Percentiles rank a stretch among this genome's conserved stretches.
These are phyloP conservation scores for Hymenoscyphus repandus DNA, from an alignment of 2,329 filamentous ascomycete species.

Conservation along the genomic window DNA sequence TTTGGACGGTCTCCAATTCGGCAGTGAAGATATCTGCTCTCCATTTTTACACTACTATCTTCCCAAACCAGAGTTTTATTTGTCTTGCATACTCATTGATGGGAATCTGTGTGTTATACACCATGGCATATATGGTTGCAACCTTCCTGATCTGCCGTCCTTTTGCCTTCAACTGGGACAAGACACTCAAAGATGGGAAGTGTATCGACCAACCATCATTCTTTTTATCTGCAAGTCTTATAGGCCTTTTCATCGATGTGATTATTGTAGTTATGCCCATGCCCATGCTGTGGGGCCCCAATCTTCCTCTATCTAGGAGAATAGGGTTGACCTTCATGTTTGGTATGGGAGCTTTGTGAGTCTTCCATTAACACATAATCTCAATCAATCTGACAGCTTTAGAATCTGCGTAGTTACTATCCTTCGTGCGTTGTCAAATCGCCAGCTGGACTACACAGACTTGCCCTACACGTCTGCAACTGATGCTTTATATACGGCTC, in stretches of 20 bases:
- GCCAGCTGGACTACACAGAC: background rate
- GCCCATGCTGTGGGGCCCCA: conserved; percentile 1
- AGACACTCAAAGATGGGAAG: conserved; percentile 1
- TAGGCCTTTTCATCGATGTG: background rate
- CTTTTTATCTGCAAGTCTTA: background rate
- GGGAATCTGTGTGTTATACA: background rate
- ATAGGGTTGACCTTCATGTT: conserved; percentile 1
- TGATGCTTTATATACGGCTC: background rate
- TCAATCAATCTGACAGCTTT: background rate
- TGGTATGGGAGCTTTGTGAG: background rate
- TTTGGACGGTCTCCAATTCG: background rate
- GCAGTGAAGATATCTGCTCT: background rate
- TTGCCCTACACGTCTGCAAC: background rate
- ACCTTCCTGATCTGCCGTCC: conserved; percentile 11
- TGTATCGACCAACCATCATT: background rate
- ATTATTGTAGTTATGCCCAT: background rate
- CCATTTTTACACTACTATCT: conserved; percentile 4
- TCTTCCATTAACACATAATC: no score
- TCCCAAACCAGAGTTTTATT: background rate
- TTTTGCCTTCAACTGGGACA: conserved; percentile 14
- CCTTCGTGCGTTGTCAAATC: background rate
- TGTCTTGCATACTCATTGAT: background rate
- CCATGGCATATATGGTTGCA: background rate
- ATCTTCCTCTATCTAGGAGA: background rate
- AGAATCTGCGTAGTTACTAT: conserved; percentile 2